These are phyloP conservation scores for Stereocaulon alpinum DNA, from an alignment of 495 filamentous ascomycete species.

Conservation along the genomic window DNA sequence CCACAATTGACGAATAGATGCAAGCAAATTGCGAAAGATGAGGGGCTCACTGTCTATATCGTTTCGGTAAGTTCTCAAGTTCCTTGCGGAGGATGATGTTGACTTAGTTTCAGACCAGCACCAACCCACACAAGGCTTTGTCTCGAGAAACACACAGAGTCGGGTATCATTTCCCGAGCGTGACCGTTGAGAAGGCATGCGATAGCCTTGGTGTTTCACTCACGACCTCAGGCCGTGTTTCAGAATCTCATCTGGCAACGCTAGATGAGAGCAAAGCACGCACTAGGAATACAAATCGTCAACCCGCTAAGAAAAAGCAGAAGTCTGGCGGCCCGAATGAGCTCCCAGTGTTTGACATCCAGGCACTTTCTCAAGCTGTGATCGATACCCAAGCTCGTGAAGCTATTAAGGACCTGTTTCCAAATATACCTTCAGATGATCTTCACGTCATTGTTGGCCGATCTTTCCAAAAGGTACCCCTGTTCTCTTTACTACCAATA, in stretches of 20 bases:
- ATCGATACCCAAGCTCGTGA: slow-evolving; percentile 64
- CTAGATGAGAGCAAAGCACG: slow-evolving; percentile 8
- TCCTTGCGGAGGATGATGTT: not conserved
- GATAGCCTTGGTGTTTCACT: slow-evolving; percentile 37
- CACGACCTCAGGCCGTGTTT: slow-evolving; percentile 34
- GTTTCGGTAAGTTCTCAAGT: slow-evolving; percentile 51
- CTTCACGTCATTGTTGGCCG: slow-evolving; percentile 65
- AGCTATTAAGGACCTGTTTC: slow-evolving; percentile 72
- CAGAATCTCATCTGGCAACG: slow-evolving; percentile 20
- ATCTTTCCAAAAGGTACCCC: slow-evolving; percentile 70
- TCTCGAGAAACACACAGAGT: slow-evolving; percentile 63
- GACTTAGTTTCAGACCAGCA: slow-evolving; percentile 31
- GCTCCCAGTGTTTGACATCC: slow-evolving; percentile 6
- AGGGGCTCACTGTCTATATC: slow-evolving; percentile 58
- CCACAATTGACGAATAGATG: slow-evolving; percentile 63
- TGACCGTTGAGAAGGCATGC: slow-evolving; percentile 46
- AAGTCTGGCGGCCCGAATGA: slow-evolving; percentile 13
- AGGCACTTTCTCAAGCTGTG: slow-evolving; percentile 40
- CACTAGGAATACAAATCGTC: not conserved
- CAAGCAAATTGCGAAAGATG: slow-evolving; percentile 67
- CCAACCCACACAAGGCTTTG: slow-evolving; percentile 39
- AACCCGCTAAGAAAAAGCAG: slow-evolving; percentile 8
- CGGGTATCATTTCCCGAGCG: slow-evolving; percentile 65
- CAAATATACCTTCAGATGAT: slow-evolving; percentile 71
- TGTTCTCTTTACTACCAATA: slow-evolving; percentile 13